Percentiles rank a stretch among this genome's conserved stretches.
phyloP scores from a whole-genome alignment of 306 rosid species.

The Cucumis hystrix region DNA sequence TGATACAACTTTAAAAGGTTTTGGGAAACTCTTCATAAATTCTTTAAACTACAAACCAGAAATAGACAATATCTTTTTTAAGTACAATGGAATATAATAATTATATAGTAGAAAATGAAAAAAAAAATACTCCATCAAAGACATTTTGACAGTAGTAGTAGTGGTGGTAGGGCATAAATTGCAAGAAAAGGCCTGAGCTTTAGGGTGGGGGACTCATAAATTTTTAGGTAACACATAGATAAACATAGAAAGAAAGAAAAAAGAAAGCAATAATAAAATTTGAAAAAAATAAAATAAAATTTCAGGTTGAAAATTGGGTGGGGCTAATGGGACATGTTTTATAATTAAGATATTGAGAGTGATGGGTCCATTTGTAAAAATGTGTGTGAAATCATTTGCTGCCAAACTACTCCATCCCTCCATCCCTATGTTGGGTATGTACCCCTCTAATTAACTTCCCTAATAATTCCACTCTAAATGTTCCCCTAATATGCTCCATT shows the following conservation, averaged over 20 bases:
- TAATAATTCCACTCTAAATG: neutral
- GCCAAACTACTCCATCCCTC: neutral
- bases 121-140: neutral
- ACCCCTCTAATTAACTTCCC: neutral
- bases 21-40: no score
- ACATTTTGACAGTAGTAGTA: neutral
- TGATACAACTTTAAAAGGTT: no score
- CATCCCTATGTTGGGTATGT: neutral
- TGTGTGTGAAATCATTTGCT: neutral
- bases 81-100: no score
- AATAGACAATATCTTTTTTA: no score
- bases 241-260: neutral
- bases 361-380: neutral
- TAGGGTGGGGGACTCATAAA: neutral
- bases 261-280: neutral
- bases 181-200: neutral
- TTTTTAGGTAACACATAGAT: neutral
- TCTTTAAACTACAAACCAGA: no score
- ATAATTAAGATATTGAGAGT: neutral
- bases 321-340: conserved; percentile 1
- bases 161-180: neutral
- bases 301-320: neutral
- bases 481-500: neutral
- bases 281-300: neutral
- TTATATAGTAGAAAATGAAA: neutral